Percentiles rank a stretch among this genome's conserved stretches.
phyloP scores from a whole-genome alignment of 2,329 filamentous ascomycete species.

The Xylariaceae sp. region DNA sequence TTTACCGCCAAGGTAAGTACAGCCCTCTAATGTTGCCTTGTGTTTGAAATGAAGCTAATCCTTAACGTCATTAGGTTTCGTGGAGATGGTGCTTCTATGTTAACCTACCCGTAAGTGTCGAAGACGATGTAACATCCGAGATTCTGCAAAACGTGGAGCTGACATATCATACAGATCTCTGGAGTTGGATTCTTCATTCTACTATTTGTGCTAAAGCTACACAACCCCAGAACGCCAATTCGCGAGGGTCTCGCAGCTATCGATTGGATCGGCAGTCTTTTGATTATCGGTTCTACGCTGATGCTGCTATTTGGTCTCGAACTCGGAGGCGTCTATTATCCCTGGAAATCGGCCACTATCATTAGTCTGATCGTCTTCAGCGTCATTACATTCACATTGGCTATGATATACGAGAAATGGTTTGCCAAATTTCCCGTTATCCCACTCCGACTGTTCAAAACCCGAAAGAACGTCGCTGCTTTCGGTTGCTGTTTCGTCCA shows the following conservation, averaged over 20 bases:
- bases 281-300: slow-evolving; percentile 71
- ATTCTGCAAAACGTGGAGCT: too few species aligned
- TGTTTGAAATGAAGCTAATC: not conserved
- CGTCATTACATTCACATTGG: slow-evolving; percentile 56
- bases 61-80: too few species aligned
- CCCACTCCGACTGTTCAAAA: slow-evolving; percentile 66
- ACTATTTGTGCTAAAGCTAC: slow-evolving; percentile 62
- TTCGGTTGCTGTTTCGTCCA: slow-evolving; percentile 68
- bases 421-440: slow-evolving; percentile 75
- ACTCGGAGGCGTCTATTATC: slow-evolving; percentile 71
- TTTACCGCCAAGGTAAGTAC: slow-evolving; percentile 52
- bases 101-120: slow-evolving; percentile 57
- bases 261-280: slow-evolving; percentile 52
- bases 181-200: slow-evolving; percentile 46
- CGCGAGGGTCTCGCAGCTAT: slow-evolving; percentile 59
- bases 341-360: slow-evolving; percentile 72
- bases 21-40: not conserved
- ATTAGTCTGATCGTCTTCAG: slow-evolving; percentile 78
- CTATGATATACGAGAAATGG: slow-evolving; percentile 69
- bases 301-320: slow-evolving; percentile 86
- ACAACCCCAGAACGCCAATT: slow-evolving; percentile 63
- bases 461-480: slow-evolving; percentile 61
- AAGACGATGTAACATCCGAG: too few species aligned
- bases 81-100: slow-evolving; percentile 71
- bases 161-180: too few species aligned